These are phyloP conservation scores for Hortiboletus campestris DNA, from an alignment of 768 basidiomycete species.

Conservation along the genomic window DNA sequence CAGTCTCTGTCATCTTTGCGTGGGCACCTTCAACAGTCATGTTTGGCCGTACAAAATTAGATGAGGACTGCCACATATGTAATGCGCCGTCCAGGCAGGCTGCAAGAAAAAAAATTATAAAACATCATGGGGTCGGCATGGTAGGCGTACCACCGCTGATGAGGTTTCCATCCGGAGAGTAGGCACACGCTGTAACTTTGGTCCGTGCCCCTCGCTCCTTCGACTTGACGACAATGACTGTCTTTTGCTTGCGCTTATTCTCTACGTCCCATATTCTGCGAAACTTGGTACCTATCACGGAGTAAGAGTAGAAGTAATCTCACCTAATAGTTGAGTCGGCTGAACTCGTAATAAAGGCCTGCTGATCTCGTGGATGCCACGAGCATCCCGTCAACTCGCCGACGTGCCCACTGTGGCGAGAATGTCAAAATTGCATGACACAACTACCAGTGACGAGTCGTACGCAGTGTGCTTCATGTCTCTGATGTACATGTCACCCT, in stretches of 20 bases:
- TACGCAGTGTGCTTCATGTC: conserved; percentile 99
- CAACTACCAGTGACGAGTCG: conserved; percentile 33
- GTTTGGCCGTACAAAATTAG: conserved; percentile 92
- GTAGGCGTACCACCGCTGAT: conserved; percentile 77
- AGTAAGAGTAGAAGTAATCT: conserved; percentile 13
- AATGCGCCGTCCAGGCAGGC: conserved; percentile 90
- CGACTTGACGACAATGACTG: conserved; percentile 94
- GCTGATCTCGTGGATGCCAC: conserved; percentile 89
- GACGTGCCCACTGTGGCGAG: conserved; percentile 77
- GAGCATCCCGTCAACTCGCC: conserved; percentile 85
- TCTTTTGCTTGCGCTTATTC: conserved; percentile 90
- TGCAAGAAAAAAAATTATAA: conserved; percentile 31
- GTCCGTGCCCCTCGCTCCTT: conserved; percentile 94
- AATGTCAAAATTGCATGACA: conserved; percentile 4
- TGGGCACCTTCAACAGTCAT: conserved; percentile 87
- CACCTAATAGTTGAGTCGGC: conserved; percentile 94
- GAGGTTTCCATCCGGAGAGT: conserved; percentile 84
- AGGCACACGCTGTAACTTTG: conserved; percentile 83
- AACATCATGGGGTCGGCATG: conserved; percentile 8
- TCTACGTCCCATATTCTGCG: conserved; percentile 91
- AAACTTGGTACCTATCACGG: conserved; percentile 2
- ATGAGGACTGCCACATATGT: conserved; percentile 89
- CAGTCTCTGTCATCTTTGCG: conserved; percentile 79
- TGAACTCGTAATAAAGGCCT: conserved; percentile 89
- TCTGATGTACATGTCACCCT: conserved; percentile 97